These are phyloP conservation scores for Stylosanthes scabra DNA, from an alignment of 331 rosid genomes.

Conservation along the genomic window DNA sequence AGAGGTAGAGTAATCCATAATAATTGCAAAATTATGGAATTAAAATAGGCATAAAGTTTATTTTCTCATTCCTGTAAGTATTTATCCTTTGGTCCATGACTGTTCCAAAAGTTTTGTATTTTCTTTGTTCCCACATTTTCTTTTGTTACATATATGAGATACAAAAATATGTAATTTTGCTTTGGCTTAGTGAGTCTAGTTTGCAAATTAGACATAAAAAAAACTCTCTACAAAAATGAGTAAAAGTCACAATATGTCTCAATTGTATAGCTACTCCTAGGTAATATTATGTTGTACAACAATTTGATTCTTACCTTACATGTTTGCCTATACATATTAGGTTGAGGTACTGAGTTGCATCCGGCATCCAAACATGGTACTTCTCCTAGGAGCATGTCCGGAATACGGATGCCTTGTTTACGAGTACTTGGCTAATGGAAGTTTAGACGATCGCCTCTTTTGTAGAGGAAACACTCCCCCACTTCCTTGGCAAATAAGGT, in stretches of 20 bases:
- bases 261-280: background rate
- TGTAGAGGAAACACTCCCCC: constrained; percentile 54
- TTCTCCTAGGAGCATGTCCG: constrained; percentile 92
- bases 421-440: constrained; percentile 83
- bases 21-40: too few species aligned
- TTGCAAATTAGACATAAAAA: too few species aligned
- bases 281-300: background rate
- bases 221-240: too few species aligned
- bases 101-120: too few species aligned
- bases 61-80: too few species aligned
- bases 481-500: constrained; percentile 87
- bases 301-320: background rate
- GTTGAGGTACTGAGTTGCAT: constrained; percentile 87
- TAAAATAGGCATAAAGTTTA: too few species aligned
- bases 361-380: constrained; percentile 97
- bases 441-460: constrained; percentile 84
- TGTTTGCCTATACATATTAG: constrained; percentile 36
- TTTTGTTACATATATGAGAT: too few species aligned
- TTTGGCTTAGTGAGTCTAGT: too few species aligned
- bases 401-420: constrained; percentile 92
- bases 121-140: too few species aligned
- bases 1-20: too few species aligned
- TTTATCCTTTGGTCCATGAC: too few species aligned
- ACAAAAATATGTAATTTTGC: too few species aligned
- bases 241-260: background rate